Base-by-base conservation (phyloP, 495 filamentous ascomycete species). In the Penicillium tannophilum region DNA sequence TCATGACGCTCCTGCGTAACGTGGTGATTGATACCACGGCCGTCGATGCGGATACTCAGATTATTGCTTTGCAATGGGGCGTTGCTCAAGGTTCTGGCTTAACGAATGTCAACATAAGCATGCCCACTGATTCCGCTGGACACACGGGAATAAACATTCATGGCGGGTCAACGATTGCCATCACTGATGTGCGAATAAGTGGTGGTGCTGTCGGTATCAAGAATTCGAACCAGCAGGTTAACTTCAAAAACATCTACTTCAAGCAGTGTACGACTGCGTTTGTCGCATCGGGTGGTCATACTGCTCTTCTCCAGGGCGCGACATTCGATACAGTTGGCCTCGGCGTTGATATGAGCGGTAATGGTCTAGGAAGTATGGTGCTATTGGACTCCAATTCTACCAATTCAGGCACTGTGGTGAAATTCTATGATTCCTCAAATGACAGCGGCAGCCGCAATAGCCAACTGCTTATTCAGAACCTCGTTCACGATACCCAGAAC, bases 61-160 rank as follows among this genome's bases (percentile, higher is more conserved):
- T 83, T 41, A 74, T 74, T 28, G 71, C 76, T 1, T 57, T 82
- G 33, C 74, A 78, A 16, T 93, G n/a, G 90, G 90, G 86, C 87
- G 86, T 88, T 39, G 85, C 87, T 3, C 74, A 91, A 59, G 87
- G 85, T 0, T 85, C 86, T 16, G 87, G 85, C 43, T 71, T 91
- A 58, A 90, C 89, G 55, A 92, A 92, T 65, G 72, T 91, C n/a
- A 75, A 84, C 44, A 89, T 93, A 64, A 79, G 83, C 51, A 90
- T 93, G 88, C 74, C 74, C 0, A 79, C 72, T 2, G 70, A 68
- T 14, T 72, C 80, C 0, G 77, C 72, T 44, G 80, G 78, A 9
- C 86, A 91, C 55, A 81, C 83, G 36, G 81, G 80, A 6, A 74
- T 84, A 23, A 61, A 74, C 47, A 61, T 76, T 6, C 57, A 68